Conservation (phyloP, 2,329 filamentous ascomycete genomes). For the Calcarisporium arbuscula region DNA sequence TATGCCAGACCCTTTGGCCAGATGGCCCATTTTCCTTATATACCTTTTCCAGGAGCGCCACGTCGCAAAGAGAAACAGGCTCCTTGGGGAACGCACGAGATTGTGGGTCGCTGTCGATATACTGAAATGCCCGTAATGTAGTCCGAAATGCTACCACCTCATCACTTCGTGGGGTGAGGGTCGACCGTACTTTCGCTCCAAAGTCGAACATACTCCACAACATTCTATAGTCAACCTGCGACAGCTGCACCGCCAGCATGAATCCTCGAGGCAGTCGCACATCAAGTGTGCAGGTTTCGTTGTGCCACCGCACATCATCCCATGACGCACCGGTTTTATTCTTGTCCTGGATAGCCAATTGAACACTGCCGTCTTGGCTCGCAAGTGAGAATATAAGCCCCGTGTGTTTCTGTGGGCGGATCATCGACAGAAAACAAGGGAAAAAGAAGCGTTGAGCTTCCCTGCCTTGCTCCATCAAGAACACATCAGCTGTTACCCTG, state of each 20-base stretch:
- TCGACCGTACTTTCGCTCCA: slow-evolving; percentile 67
- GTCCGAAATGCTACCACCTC: slow-evolving; percentile 66
- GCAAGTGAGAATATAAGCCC: slow-evolving; percentile 67
- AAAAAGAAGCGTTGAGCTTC: slow-evolving; percentile 63
- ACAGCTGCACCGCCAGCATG: slow-evolving; percentile 62
- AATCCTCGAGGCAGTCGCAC: slow-evolving; percentile 72
- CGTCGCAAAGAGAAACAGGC: slow-evolving; percentile 61
- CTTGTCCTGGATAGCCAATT: slow-evolving; percentile 64
- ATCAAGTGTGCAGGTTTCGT: slow-evolving; percentile 58
- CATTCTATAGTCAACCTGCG: slow-evolving; percentile 69
- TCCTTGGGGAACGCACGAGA: slow-evolving; percentile 71
- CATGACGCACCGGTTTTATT: slow-evolving; percentile 65
- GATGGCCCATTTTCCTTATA: slow-evolving; percentile 64
- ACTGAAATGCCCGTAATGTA: slow-evolving; percentile 69
- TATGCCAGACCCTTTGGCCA: slow-evolving; percentile 66
- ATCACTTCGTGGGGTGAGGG: slow-evolving; percentile 60
- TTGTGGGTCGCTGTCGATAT: slow-evolving; percentile 67
- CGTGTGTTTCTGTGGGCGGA: slow-evolving; percentile 63
- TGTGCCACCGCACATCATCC: slow-evolving; percentile 77
- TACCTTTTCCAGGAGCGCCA: slow-evolving; percentile 69
- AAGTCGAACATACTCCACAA: slow-evolving; percentile 84
- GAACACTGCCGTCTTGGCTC: slow-evolving; percentile 73
- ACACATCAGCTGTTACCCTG: slow-evolving; percentile 67
- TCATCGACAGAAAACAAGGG: slow-evolving; percentile 68
- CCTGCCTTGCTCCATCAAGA: slow-evolving; percentile 65